phyloP scores from a whole-genome alignment of 352 stramenopile species.

The Pythium oligandrum region DNA sequence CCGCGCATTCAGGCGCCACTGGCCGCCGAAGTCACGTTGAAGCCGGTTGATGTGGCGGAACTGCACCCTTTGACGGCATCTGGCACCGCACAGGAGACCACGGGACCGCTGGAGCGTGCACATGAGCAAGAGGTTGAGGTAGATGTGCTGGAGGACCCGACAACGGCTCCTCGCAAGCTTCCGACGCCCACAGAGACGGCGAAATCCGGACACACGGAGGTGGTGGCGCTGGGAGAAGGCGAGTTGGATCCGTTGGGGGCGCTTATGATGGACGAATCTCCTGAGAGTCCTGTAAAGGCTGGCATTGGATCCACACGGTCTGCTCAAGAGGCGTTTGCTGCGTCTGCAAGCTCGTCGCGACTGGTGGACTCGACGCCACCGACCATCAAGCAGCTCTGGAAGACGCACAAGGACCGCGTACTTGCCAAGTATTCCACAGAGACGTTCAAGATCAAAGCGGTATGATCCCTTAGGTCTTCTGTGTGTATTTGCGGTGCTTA shows the following conservation, averaged over 20 bases:
- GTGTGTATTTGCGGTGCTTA: not conserved
- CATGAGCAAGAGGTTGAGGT: not conserved
- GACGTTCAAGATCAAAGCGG: conserved; percentile 75
- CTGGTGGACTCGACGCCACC: too few species aligned
- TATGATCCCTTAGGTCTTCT: conserved; percentile 5
- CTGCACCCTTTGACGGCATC: conserved; percentile 37
- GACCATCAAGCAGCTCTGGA: conserved; percentile 64
- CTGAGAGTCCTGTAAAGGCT: conserved; percentile 3
- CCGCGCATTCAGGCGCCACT: conserved; percentile 25
- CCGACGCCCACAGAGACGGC: not conserved
- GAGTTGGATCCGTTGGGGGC: conserved; percentile 68
- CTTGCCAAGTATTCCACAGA: conserved; percentile 57
- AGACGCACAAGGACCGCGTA: conserved; percentile 57
- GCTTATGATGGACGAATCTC: conserved; percentile 20
- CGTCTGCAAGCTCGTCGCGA: too few species aligned
- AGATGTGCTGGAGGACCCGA: too few species aligned
- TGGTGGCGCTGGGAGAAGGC: conserved; percentile 60
- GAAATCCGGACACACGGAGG: conserved; percentile 14
- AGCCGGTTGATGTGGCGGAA: conserved; percentile 22
- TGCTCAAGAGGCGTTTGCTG: too few species aligned
- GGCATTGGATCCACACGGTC: not conserved
- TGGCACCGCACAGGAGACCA: not conserved
- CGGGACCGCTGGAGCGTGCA: not conserved
- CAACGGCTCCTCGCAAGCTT: not conserved
- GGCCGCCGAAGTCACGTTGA: conserved; percentile 19